A percentile compares a stretch with the other conserved stretches of the same genome.
phyloP scores from a whole-genome alignment of 805 yeast species.

The Lipomyces starkeyi region DNA sequence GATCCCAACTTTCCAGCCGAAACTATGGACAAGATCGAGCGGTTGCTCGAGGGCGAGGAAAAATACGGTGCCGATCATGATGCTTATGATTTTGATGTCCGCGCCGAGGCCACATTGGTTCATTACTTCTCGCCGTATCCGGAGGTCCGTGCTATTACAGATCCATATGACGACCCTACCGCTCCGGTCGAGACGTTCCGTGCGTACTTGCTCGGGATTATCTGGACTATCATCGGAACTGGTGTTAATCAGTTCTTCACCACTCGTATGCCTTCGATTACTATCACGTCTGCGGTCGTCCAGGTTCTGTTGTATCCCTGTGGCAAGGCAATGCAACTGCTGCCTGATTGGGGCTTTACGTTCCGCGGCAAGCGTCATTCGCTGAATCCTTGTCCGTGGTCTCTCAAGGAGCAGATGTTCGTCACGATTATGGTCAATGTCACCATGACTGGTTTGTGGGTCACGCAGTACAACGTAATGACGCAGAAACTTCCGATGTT shows the following conservation, averaged over 20 bases:
- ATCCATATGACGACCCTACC: slow-evolving; percentile 58
- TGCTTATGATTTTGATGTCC: slow-evolving; percentile 44
- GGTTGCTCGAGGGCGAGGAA: slow-evolving; percentile 11
- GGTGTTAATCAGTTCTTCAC: slow-evolving; percentile 64
- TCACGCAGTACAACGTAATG: slow-evolving; percentile 43
- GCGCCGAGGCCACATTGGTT: slow-evolving; percentile 52
- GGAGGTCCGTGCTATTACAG: slow-evolving; percentile 67
- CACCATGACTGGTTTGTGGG: background rate
- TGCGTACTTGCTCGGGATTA: slow-evolving; percentile 58
- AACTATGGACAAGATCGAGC: slow-evolving; percentile 45
- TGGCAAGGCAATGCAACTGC: slow-evolving; percentile 54
- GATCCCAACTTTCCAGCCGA: slow-evolving; percentile 54
- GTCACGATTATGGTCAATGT: slow-evolving; percentile 50
- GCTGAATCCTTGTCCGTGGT: slow-evolving; percentile 66
- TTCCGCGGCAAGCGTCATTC: slow-evolving; percentile 44
- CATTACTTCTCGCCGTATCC: slow-evolving; percentile 61
- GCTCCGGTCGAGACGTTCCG: slow-evolving; percentile 60
- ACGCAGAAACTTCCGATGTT: slow-evolving; percentile 41
- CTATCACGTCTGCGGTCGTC: slow-evolving; percentile 64
- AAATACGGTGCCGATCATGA: slow-evolving; percentile 5
- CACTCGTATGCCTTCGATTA: slow-evolving; percentile 60
- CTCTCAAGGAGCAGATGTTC: slow-evolving; percentile 69
- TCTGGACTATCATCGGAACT: slow-evolving; percentile 62
- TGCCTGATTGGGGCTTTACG: slow-evolving; percentile 56
- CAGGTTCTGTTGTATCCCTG: slow-evolving; percentile 68